phyloP scores from a whole-genome alignment of 1,139 yeast species.

The Saccharomyces hybrid region DNA sequence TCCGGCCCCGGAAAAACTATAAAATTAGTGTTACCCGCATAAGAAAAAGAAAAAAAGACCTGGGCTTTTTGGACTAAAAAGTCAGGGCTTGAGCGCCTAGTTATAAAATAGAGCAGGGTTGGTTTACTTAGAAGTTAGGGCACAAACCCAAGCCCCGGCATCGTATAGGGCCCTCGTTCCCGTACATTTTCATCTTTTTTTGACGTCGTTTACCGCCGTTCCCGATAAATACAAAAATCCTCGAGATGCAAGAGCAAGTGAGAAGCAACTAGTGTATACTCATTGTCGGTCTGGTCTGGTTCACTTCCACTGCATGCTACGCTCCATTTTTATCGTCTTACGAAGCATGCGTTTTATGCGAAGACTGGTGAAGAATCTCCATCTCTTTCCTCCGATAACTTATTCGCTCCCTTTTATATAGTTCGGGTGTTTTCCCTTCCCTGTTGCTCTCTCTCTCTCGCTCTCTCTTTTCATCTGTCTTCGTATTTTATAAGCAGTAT shows the following conservation, averaged over 20 bases:
- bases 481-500: neutral
- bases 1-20: too few relatives aligned
- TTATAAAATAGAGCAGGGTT: too few relatives aligned
- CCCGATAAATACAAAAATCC: neutral
- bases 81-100: neutral
- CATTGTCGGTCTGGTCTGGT: neutral
- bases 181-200: neutral
- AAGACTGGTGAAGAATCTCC: neutral
- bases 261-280: neutral
- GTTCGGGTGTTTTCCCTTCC: neutral
- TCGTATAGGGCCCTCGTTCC: neutral
- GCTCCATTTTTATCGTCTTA: neutral
- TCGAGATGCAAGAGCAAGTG: neutral
- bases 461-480: neutral
- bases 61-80: neutral
- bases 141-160: neutral
- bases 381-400: neutral
- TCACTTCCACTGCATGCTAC: neutral
- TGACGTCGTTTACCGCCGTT: slow-evolving; percentile 1
- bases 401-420: neutral
- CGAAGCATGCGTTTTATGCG: neutral
- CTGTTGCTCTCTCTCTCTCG: neutral
- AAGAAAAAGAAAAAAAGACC: neutral
- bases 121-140: too few relatives aligned
- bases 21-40: neutral